Percentiles rank a stretch among this genome's conserved stretches.
phyloP scores from a whole-genome alignment of 495 filamentous ascomycete genomes.

The Penicillium cosmopolitanum region DNA sequence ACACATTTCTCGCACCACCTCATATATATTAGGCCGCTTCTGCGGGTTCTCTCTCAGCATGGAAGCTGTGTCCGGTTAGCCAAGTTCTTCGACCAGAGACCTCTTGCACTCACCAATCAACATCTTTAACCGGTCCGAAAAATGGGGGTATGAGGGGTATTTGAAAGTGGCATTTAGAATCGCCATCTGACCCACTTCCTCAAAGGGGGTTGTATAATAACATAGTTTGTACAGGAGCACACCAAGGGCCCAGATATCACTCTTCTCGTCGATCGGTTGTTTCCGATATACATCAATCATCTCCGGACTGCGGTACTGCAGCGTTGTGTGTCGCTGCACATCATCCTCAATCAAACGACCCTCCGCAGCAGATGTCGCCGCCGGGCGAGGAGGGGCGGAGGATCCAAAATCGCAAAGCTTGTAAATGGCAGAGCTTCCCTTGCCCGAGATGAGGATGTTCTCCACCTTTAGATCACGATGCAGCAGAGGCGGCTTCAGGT shows the following conservation, averaged over 20 bases:
- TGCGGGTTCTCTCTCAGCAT: slow-evolving; percentile 89
- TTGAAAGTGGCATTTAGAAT: slow-evolving; percentile 96
- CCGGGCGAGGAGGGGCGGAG: slow-evolving; percentile 78
- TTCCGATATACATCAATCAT: slow-evolving; percentile 98
- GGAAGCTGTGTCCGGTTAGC: slow-evolving; percentile 57
- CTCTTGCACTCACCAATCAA: slow-evolving; percentile 72
- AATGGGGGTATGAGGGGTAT: slow-evolving; percentile 82
- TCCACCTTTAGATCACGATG: slow-evolving; percentile 98
- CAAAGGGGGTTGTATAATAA: slow-evolving; percentile 98
- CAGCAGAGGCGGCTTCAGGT: slow-evolving; percentile 89
- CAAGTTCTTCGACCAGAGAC: neutral
- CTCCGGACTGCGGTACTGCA: slow-evolving; percentile 97
- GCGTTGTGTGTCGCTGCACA: slow-evolving; percentile 93
- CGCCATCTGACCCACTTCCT: slow-evolving; percentile 97
- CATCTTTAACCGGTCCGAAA: slow-evolving; percentile 88
- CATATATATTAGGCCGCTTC: slow-evolving; percentile 88
- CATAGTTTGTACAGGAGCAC: slow-evolving; percentile 97
- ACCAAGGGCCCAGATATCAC: slow-evolving; percentile 96
- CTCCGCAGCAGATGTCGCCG: slow-evolving; percentile 82
- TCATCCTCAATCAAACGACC: slow-evolving; percentile 94
- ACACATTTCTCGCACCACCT: slow-evolving; percentile 84
- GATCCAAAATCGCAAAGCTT: slow-evolving; percentile 99
- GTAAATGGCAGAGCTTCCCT: slow-evolving; percentile 65
- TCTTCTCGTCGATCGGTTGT: slow-evolving; percentile 97
- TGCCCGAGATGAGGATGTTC: slow-evolving; percentile 87